phyloP scores from a whole-genome alignment of 1,139 yeast species.

The Suhomyces panamericanus region DNA sequence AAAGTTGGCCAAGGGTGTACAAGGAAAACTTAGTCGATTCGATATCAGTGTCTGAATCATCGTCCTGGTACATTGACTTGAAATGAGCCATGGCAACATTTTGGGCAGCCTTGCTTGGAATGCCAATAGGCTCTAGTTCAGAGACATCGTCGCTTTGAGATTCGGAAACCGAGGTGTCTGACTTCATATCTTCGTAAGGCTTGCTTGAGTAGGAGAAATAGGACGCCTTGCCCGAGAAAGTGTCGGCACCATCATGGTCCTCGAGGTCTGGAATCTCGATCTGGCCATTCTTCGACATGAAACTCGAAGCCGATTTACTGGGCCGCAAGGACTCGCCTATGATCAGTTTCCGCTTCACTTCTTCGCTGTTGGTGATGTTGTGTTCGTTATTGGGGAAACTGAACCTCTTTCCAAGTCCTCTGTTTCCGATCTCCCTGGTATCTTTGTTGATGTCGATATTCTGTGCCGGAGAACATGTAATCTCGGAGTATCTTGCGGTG shows the following conservation, averaged over 20 bases:
- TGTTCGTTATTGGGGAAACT: constrained; percentile 39
- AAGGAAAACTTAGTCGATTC: constrained; percentile 21
- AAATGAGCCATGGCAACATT: constrained; percentile 31
- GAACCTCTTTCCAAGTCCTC: constrained; percentile 38
- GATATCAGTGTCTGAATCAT: constrained; percentile 34
- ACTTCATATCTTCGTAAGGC: constrained; percentile 30
- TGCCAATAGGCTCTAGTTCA: constrained; percentile 36
- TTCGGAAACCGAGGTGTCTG: constrained; percentile 21
- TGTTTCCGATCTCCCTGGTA: constrained; percentile 26
- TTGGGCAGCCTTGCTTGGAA: constrained; percentile 36
- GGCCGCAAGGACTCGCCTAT: constrained; percentile 10
- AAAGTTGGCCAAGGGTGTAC: constrained; percentile 16
- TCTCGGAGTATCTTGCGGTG: constrained; percentile 18
- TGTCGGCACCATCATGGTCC: constrained; percentile 20
- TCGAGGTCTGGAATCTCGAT: constrained; percentile 47
- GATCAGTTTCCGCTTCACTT: constrained; percentile 20
- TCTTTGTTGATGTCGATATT: not conserved
- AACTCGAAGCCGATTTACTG: constrained; percentile 26
- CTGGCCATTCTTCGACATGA: constrained; percentile 35
- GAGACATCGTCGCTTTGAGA: constrained; percentile 10
- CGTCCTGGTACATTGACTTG: constrained; percentile 25
- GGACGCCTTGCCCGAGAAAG: constrained; percentile 25
- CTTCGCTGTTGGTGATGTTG: constrained; percentile 37
- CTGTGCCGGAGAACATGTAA: constrained; percentile 8
- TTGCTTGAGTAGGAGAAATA: constrained; percentile 29